These are phyloP conservation scores for Pleurotus citrinopileatus DNA, from an alignment of 768 basidiomycete species.

Conservation along the genomic window DNA sequence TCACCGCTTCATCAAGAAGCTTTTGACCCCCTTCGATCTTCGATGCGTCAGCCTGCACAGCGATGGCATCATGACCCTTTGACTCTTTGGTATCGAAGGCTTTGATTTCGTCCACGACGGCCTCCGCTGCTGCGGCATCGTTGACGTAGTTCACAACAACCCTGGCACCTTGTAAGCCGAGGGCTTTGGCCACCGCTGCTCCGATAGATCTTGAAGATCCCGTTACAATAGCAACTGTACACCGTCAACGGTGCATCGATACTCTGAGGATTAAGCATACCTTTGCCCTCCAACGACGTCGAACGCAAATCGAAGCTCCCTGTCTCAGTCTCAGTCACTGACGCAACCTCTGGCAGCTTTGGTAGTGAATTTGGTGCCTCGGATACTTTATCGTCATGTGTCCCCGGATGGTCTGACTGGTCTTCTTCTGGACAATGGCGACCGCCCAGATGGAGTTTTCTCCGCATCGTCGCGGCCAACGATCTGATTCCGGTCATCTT, in stretches of 20 bases:
- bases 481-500: conserved; percentile 1
- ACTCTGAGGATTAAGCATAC: neutral
- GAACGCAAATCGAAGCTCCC: neutral
- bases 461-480: neutral
- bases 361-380: neutral
- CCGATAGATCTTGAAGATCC: conserved; percentile 62
- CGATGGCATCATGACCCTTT: conserved; percentile 42
- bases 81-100: conserved; percentile 23
- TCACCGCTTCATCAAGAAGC: conserved; percentile 46
- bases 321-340: neutral
- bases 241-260: neutral
- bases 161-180: conserved; percentile 55
- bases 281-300: conserved; percentile 5
- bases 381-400: neutral
- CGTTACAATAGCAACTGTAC: conserved; percentile 25
- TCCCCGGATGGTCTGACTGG: neutral
- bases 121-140: conserved; percentile 37
- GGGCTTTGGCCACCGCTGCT: conserved; percentile 47
- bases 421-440: neutral
- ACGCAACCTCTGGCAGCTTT: neutral
- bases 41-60: conserved; percentile 51
- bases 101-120: conserved; percentile 46
- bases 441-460: conserved; percentile 6
- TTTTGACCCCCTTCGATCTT: conserved; percentile 42
- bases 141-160: conserved; percentile 57